Percentiles rank a stretch among this genome's conserved stretches.
Evolutionary conservation across 164 flowering plant genomes (phyloP).

Genomic region (Umbilicus rupestris): DNA sequence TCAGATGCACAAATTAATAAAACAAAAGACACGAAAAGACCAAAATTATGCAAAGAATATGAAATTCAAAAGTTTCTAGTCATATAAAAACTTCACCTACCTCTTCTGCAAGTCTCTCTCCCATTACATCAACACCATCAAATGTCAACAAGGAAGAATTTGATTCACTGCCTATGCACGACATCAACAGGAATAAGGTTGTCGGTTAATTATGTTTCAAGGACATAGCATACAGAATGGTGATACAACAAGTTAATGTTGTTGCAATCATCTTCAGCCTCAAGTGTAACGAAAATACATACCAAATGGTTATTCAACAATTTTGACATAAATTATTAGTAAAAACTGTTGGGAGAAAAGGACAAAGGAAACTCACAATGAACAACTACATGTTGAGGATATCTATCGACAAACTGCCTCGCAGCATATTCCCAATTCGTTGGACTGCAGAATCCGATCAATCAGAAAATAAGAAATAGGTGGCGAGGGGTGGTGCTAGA

Average conservation of each 20-base stretch:
- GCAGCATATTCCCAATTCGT: constrained; percentile 8
- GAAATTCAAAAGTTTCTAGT: background rate
- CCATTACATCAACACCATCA: constrained; percentile 9
- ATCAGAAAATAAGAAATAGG: background rate
- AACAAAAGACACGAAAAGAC: background rate
- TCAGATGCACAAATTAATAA: no score
- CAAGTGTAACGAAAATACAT: background rate
- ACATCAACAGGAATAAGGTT: background rate
- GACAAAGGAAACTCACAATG: constrained; percentile 4
- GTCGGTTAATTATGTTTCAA: background rate
- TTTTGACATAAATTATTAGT: background rate
- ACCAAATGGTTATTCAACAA: background rate
- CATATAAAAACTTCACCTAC: background rate
- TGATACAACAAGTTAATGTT: background rate
- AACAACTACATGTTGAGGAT: constrained; percentile 4
- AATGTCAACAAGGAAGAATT: constrained; percentile 7
- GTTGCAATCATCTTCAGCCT: background rate
- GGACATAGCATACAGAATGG: background rate
- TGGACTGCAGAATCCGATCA: background rate
- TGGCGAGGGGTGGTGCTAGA: background rate
- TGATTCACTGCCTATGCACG: constrained; percentile 8
- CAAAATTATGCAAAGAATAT: background rate
- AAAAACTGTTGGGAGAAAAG: background rate
- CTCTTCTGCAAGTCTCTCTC: constrained; percentile 7
- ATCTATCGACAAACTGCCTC: constrained; percentile 1